Base-by-base conservation (phyloP, 139 green algal species). In the Nannochloris sp. region DNA sequence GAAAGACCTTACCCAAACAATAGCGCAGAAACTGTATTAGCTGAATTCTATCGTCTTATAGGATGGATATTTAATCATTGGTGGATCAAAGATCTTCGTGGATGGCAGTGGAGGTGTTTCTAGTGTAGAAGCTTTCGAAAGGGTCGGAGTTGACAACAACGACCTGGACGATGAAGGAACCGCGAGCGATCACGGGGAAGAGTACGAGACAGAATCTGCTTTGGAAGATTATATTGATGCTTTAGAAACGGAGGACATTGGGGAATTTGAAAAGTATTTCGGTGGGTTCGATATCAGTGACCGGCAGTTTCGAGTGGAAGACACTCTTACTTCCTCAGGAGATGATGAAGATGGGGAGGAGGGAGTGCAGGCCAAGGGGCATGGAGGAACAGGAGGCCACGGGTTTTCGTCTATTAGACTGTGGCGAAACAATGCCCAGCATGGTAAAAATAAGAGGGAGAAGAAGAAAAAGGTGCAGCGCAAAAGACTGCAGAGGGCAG, bases 401-500 rank as follows among this genome's bases (percentile, higher is more conserved):
- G 62, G 66, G 1, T 66, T 69, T 9, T 62, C 56, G 26, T 62
- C 65, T 12, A 72, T 70, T 16, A 61, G 73, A 57, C 53, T 79
- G 40, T 56, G 62, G 28, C 71, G 17, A 6, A 53, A 53, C 20
- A 23, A 23, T 23, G n/a, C 17, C 20, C 46, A 53, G n/a, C 4
- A 67, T 37, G 77, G 77, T 6, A 70, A 77, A 26, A 78, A 83
- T 63, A 37, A 51, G 56, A 53, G 50, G 16, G 25, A 74, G 20
- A 68, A 66, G 29, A 55, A 46, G 28, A 71, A 72, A 36, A 43
- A 26, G 13, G 62, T 66, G 25, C 56, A 78, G 17, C 62, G 67
- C 4, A 81, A 78, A 59, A 70, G 78, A 5, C 72, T 78, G 5
- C 78, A 68, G 10, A 69, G 78, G 1, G 62, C 77, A 10, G 62